Evolutionary conservation across 1,284 basidiomycete species (phyloP).

Genomic region (Malassezia sp.): DNA sequence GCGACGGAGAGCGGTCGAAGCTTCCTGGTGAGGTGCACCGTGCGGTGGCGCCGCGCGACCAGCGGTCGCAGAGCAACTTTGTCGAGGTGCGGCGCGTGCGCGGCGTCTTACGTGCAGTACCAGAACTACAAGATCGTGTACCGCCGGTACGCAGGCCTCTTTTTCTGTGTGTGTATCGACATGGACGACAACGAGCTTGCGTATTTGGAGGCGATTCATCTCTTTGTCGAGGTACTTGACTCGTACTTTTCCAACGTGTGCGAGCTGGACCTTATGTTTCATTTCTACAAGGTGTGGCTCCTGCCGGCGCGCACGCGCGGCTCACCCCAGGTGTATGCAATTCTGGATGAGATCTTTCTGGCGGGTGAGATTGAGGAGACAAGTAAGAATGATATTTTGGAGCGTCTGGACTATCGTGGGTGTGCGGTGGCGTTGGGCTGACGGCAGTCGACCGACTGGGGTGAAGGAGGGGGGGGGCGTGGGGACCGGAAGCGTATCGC

Average conservation of each 20-base stretch:
- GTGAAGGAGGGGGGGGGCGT: too few relatives aligned
- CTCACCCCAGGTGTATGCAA: too few relatives aligned
- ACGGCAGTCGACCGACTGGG: conserved; percentile 6
- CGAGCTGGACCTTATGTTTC: conserved; percentile 91
- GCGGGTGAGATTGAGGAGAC: conserved; percentile 98
- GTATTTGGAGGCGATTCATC: conserved; percentile 90
- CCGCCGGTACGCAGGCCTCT: conserved; percentile 59
- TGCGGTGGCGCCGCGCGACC: conserved; percentile 87
- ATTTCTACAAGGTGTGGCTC: conserved; percentile 95
- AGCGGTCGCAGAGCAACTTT: conserved; percentile 98
- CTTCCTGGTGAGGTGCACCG: conserved; percentile 89
- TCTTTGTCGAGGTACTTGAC: conserved; percentile 96
- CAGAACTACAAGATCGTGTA: conserved; percentile 42
- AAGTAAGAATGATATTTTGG: conserved; percentile 83
- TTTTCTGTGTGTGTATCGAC: conserved; percentile 92
- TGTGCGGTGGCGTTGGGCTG: not conserved
- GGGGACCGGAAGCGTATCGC: too few relatives aligned
- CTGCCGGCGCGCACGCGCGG: too few relatives aligned
- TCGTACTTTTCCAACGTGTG: conserved; percentile 97
- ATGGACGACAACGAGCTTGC: conserved; percentile 96
- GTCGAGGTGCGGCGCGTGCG: conserved; percentile 63
- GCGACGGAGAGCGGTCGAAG: conserved; percentile 58
- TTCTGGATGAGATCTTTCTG: conserved; percentile 95
- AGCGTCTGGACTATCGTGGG: conserved; percentile 58
- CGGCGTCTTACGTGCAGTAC: conserved; percentile 21